These are phyloP conservation scores for Striga asiatica DNA, from an alignment of 257 asterid genomes.

Conservation along the genomic window DNA sequence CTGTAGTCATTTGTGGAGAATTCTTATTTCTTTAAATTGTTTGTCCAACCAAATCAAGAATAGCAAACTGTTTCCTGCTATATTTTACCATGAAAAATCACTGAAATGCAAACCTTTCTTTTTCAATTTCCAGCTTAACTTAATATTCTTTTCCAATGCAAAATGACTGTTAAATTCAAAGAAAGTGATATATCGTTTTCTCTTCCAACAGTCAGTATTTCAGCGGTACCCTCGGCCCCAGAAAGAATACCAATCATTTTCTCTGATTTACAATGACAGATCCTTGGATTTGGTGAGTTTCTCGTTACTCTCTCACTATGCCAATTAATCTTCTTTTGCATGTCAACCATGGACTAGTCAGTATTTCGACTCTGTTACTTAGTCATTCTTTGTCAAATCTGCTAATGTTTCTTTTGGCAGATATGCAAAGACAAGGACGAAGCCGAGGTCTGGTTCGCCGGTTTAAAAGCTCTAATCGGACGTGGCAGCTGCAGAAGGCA, in stretches of 20 bases:
- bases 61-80: no score
- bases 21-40: neutral
- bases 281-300: conserved; percentile 87
- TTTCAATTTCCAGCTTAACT: conserved; percentile 4
- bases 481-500: conserved; percentile 38
- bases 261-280: conserved; percentile 66
- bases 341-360: conserved; percentile 1
- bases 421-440: conserved; percentile 96
- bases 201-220: conserved; percentile 52
- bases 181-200: conserved; percentile 11
- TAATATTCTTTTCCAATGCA: neutral
- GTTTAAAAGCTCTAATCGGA: conserved; percentile 65
- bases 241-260: conserved; percentile 93
- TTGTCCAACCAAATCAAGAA: no score
- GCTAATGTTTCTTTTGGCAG: conserved; percentile 26
- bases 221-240: conserved; percentile 92
- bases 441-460: conserved; percentile 89
- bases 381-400: neutral
- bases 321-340: conserved; percentile 4
- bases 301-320: conserved; percentile 11
- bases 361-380: neutral
- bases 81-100: no score
- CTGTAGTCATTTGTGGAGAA: neutral
- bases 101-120: no score
- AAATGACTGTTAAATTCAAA: neutral